These are phyloP conservation scores for Cyanodermella asteris DNA, from an alignment of 2,329 filamentous ascomycete species.

Conservation along the genomic window DNA sequence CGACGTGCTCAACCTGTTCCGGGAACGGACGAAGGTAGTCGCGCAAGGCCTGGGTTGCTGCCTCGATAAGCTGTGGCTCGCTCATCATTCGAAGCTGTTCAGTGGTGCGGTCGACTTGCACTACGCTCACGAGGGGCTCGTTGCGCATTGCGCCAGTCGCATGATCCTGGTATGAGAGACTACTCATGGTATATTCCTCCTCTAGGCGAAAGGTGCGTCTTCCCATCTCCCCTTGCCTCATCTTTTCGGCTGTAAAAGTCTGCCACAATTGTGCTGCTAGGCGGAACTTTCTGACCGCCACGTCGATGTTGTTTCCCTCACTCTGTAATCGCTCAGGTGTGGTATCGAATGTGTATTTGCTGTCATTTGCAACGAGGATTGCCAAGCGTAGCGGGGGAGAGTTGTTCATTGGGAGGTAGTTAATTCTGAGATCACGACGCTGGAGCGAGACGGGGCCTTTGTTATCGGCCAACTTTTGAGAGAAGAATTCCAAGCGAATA, in stretches of 20 bases:
- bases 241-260: constrained; percentile 88
- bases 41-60: constrained; percentile 51
- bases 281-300: constrained; percentile 70
- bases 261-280: constrained; percentile 97
- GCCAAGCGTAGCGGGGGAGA: constrained; percentile 74
- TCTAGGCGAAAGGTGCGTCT: constrained; percentile 76
- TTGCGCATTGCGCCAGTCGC: constrained; percentile 57
- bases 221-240: constrained; percentile 74
- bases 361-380: constrained; percentile 73
- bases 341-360: constrained; percentile 64
- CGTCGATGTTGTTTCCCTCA: constrained; percentile 64
- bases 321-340: constrained; percentile 50
- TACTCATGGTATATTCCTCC: constrained; percentile 80
- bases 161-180: constrained; percentile 53
- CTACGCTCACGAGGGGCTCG: constrained; percentile 73
- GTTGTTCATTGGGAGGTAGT: constrained; percentile 62
- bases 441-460: constrained; percentile 45
- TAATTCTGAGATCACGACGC: constrained; percentile 58
- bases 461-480: constrained; percentile 54
- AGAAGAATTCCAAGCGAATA: constrained; percentile 69
- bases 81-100: constrained; percentile 62
- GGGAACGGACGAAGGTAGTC: constrained; percentile 51
- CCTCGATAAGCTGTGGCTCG: constrained; percentile 52
- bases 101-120: constrained; percentile 64
- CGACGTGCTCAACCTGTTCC: constrained; percentile 74